Evolutionary conservation across 805 yeast genomes (phyloP), one percentile per base, ranked within the genome.

Genomic region (Starmerella stigmatis): DNA sequence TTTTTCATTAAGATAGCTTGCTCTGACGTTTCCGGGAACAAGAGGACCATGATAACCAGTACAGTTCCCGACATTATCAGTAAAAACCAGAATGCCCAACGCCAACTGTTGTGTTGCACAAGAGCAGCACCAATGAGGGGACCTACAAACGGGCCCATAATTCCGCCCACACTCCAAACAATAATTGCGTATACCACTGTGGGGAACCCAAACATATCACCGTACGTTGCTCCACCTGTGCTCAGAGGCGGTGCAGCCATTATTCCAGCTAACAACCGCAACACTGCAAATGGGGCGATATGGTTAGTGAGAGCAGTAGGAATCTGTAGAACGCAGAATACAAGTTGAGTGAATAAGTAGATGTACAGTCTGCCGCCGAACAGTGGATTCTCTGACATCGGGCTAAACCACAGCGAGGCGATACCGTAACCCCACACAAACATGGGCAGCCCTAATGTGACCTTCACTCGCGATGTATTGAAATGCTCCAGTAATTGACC

Each of bases 381-480:
- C n/a, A n/a, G n/a, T n/a, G n/a, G n/a, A n/a, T n/a, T n/a, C n/a
- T n/a, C n/a, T n/a, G n/a, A n/a, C n/a, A n/a, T n/a, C n/a, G n/a
- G n/a, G n/a, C n/a, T n/a, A n/a, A n/a, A n/a, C n/a, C n/a, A n/a
- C n/a, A n/a, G n/a, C n/a, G n/a, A n/a, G n/a, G n/a, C n/a, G n/a
- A n/a, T 33, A 34, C 79, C 84, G 55, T 76, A 76, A 6, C 81
- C 83, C 35, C 75, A 54, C 5, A 77, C 79, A 52, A 72, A 78
- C 39, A 75, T 43, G 0, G 79, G 60, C 46, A 78, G 61, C 1
- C 79, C 78, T 28, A 78, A 60, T 2, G 72, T 62, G 0, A 77
- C 74, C 16, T 65, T 64, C 2, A 66, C 67, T 27, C 62, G 60
- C 7, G 70, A 57, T 9, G 70, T 64, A 13, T 60, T 47, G 55